phyloP scores from a whole-genome alignment of 2,329 filamentous ascomycete genomes.

The Torrubiella hemipterigena region DNA sequence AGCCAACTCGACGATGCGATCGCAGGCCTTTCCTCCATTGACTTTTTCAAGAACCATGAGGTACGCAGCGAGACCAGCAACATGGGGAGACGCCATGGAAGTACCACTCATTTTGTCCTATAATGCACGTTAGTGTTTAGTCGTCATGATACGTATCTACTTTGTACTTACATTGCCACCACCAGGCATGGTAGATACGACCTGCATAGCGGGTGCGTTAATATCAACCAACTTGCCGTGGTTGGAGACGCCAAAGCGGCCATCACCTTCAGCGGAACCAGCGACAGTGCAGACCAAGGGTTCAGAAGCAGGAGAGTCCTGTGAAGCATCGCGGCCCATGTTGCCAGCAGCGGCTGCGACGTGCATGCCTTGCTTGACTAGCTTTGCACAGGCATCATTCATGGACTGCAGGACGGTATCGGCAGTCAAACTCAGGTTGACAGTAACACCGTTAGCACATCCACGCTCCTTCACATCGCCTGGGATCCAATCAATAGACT shows the following conservation, averaged over 20 bases:
- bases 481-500: constrained; percentile 25
- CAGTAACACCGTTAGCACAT: constrained; percentile 29
- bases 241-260: constrained; percentile 34
- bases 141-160: no score
- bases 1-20: constrained; percentile 1
- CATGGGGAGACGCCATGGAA: constrained; percentile 11
- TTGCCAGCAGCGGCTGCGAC: constrained; percentile 42
- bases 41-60: constrained; percentile 3
- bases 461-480: constrained; percentile 17
- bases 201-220: constrained; percentile 34
- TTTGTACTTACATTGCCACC: no score
- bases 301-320: constrained; percentile 35
- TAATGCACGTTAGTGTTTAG: no score
- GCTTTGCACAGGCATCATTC: constrained; percentile 34
- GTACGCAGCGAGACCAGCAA: constrained; percentile 11
- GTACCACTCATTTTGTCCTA: constrained; percentile 11
- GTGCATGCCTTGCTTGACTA: constrained; percentile 33
- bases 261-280: constrained; percentile 25
- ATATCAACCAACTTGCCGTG: constrained; percentile 33
- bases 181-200: constrained; percentile 29
- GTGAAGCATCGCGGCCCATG: constrained; percentile 32
- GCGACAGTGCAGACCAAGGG: constrained; percentile 38
- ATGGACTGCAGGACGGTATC: constrained; percentile 28
- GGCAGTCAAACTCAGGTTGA: constrained; percentile 45
- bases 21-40: constrained; percentile 1